Evolutionary conservation across 2,329 filamentous ascomycete species (phyloP), one percentile per base, ranked within the genome.

Genomic region (Alternaria brassicae): DNA sequence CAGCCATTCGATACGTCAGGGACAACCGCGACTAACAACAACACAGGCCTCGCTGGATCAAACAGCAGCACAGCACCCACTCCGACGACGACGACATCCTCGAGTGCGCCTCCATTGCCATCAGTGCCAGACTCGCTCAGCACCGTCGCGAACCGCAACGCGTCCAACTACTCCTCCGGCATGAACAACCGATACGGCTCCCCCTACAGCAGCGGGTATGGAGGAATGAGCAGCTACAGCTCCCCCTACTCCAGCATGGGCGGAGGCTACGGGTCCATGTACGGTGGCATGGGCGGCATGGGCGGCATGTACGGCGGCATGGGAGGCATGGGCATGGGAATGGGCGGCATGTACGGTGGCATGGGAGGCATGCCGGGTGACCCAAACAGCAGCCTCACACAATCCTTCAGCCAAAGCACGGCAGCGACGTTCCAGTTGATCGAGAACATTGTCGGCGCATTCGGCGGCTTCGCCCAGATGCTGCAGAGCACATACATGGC

Each of bases 401-500:
- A 96, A 75, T 90, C 91, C 53, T 97, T 98, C 83, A 92, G 89
- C 76, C 93, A 96, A 78, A 95, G 91, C 82, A 99, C 96, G 0
- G 91, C 95, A 71, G 92, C 94, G 10, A 99, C 95, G 0, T 99
- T 99, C 75, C 95, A 98, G 83, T 92, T 99, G 85, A 92, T 99
- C 51, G 95, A 99, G 81, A 95, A 93, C 69, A 91, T 99, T 58
- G 95, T 99, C 13, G 92, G 92, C 23, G 93, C 95, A 2, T 99
- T 99, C 82, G 93, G 93, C 19, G 95, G 96, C 0, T 98, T 99
- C 76, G 92, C 96, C 12, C 95, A 99, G 82, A 99, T 99, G 95
- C 85, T 99, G 27, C 95, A 99, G 81, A 98, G 95, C 82, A 98
- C 95, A 10, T 99, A 97, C 73, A 99, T 99, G 96, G 95, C 96